Conservation (phyloP, 1,284 basidiomycete species). For the Fomitopsis palustris region DNA sequence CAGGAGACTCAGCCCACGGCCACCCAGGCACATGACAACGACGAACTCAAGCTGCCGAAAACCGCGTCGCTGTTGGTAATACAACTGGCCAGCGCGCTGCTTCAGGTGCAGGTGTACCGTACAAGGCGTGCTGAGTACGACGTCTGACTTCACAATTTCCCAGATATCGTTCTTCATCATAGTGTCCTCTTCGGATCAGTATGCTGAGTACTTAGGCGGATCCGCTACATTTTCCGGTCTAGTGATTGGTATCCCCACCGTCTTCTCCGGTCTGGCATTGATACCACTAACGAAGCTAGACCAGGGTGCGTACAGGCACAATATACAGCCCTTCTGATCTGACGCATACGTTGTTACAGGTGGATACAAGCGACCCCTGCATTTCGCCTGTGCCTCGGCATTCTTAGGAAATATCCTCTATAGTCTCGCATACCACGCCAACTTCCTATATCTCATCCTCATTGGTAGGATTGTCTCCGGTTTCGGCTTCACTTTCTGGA, state of each 20-base stretch:
- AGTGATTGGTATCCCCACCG: slow-evolving; percentile 63
- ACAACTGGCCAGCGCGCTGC: slow-evolving; percentile 38
- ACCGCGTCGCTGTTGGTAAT: slow-evolving; percentile 40
- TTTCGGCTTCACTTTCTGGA: slow-evolving; percentile 43
- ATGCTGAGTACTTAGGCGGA: slow-evolving; percentile 61
- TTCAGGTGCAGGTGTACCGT: slow-evolving; percentile 41
- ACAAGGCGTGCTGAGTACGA: neutral
- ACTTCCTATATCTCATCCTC: slow-evolving; percentile 47
- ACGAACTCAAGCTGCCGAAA: slow-evolving; percentile 47
- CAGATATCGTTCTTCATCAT: slow-evolving; percentile 68
- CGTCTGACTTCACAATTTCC: neutral
- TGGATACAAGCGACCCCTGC: slow-evolving; percentile 44
- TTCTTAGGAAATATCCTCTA: slow-evolving; percentile 42
- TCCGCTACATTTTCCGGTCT: slow-evolving; percentile 64
- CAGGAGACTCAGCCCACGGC: slow-evolving; percentile 7
- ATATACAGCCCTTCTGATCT: neutral
- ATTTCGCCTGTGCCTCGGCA: slow-evolving; percentile 39
- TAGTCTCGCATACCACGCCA: slow-evolving; percentile 41
- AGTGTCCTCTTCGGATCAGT: slow-evolving; percentile 62
- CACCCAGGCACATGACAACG: slow-evolving; percentile 21
- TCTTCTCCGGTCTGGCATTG: slow-evolving; percentile 54
- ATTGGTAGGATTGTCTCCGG: slow-evolving; percentile 47
- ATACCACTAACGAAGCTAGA: slow-evolving; percentile 57
- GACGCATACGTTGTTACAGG: slow-evolving; percentile 30
- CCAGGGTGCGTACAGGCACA: slow-evolving; percentile 38